Evolutionary conservation across 352 stramenopile species (phyloP).

Genomic region (Pythium apleroticum): DNA sequence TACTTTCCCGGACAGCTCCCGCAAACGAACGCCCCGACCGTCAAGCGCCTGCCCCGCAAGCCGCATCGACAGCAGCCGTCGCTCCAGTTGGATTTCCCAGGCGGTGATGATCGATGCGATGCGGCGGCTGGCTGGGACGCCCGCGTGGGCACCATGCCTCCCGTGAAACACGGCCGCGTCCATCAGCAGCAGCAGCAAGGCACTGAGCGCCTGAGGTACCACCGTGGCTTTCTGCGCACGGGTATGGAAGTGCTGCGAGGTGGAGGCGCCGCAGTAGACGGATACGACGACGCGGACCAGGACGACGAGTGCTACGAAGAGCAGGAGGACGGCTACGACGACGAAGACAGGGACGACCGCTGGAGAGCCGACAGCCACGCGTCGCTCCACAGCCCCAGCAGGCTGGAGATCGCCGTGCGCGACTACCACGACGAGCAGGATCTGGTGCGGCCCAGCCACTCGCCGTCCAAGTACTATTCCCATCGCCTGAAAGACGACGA

Average conservation of each 20-base stretch:
- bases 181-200: constrained; percentile 4
- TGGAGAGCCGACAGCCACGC: not conserved
- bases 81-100: constrained; percentile 4
- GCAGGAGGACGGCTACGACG: not conserved
- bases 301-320: constrained; percentile 21
- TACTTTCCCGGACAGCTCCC: constrained; percentile 36
- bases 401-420: constrained; percentile 37
- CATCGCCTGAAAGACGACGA: constrained; percentile 40
- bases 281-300: constrained; percentile 24
- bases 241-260: constrained; percentile 62
- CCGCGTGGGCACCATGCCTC: not conserved
- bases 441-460: not conserved
- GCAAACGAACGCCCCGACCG: constrained; percentile 6
- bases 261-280: not conserved
- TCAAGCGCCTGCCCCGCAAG: constrained; percentile 15
- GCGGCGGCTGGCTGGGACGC: constrained; percentile 9
- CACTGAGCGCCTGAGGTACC: constrained; percentile 31
- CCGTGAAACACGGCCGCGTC: not conserved
- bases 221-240: constrained; percentile 52
- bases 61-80: constrained; percentile 4
- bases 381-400: constrained; percentile 32
- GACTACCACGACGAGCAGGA: constrained; percentile 34
- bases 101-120: constrained; percentile 8
- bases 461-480: constrained; percentile 23
- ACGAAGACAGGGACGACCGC: not conserved